Evolutionary conservation across 495 filamentous ascomycete genomes (phyloP).

Genomic region (Talaromyces wortmannii): DNA sequence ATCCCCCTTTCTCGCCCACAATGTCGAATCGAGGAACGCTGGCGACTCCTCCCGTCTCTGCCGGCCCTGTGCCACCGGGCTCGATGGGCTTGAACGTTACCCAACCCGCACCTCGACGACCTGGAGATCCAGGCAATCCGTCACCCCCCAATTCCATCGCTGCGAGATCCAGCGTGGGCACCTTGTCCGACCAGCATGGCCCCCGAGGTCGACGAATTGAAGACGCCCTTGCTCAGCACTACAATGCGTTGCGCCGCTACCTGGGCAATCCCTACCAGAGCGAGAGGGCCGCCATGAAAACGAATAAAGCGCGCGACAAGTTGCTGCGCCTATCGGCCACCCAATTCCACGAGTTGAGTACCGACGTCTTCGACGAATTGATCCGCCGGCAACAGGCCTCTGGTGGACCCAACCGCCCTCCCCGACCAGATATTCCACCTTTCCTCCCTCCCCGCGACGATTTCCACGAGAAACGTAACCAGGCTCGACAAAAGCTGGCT

Average conservation of each 20-base stretch:
- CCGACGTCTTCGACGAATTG: constrained; percentile 94
- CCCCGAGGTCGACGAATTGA: constrained; percentile 52
- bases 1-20: constrained; percentile 46
- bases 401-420: constrained; percentile 46
- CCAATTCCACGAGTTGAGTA: constrained; percentile 95
- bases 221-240: constrained; percentile 72
- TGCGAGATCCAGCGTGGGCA: constrained; percentile 65
- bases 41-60: constrained; percentile 64
- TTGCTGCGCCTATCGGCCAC: constrained; percentile 78
- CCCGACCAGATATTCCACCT: constrained; percentile 51
- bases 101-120: constrained; percentile 22
- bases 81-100: constrained; percentile 42
- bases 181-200: constrained; percentile 53
- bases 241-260: constrained; percentile 70
- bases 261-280: constrained; percentile 61
- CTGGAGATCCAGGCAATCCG: constrained; percentile 52
- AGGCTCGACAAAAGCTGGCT: constrained; percentile 87
- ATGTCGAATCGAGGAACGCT: constrained; percentile 54
- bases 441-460: constrained; percentile 74
- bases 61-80: constrained; percentile 41
- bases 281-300: constrained; percentile 64
- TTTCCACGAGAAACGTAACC: constrained; percentile 96
- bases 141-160: constrained; percentile 85
- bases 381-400: constrained; percentile 70
- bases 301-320: constrained; percentile 89